Evolutionary conservation across 805 yeast genomes (phyloP).

Genomic region (Schizosaccharomyces lindneri): DNA sequence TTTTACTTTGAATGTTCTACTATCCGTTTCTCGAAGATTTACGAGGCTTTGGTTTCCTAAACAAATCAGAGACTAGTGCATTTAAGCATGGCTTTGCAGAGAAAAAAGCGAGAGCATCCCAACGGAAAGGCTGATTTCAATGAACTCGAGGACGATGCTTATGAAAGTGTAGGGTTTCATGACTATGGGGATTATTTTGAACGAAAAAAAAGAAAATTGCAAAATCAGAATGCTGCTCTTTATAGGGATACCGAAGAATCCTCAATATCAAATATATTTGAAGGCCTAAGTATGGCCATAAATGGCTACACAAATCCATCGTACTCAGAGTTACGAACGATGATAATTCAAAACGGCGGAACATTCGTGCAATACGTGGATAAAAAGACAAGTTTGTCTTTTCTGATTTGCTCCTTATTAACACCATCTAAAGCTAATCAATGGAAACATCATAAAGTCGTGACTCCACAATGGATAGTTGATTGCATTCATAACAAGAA

Average conservation of each 20-base stretch:
- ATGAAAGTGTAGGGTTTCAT: slow-evolving; percentile 23
- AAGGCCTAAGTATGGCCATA: slow-evolving; percentile 31
- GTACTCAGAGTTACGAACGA: slow-evolving; percentile 40
- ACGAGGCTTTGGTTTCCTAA: too few species aligned
- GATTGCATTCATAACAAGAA: slow-evolving; percentile 29
- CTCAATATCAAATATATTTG: slow-evolving; percentile 24
- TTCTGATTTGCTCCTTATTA: slow-evolving; percentile 41
- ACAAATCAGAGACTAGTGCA: too few species aligned
- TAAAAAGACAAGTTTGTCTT: slow-evolving; percentile 55
- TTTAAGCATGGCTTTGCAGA: background rate
- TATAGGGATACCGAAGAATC: slow-evolving; percentile 8
- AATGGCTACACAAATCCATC: slow-evolving; percentile 77
- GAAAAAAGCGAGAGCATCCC: background rate
- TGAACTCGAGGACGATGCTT: background rate
- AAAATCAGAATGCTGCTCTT: slow-evolving; percentile 22
- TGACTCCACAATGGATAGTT: slow-evolving; percentile 57
- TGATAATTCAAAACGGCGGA: slow-evolving; percentile 64
- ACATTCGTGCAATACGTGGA: slow-evolving; percentile 39
- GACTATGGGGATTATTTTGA: slow-evolving; percentile 42
- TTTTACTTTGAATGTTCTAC: too few species aligned
- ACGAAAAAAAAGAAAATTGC: slow-evolving; percentile 38
- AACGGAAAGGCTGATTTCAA: background rate
- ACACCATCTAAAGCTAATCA: slow-evolving; percentile 53
- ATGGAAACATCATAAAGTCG: slow-evolving; percentile 47
- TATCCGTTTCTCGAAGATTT: too few species aligned